Percentiles rank a stretch among this genome's conserved stretches.
Evolutionary conservation across 306 rosid genomes (phyloP).

Genomic region (Castanea crenata): DNA sequence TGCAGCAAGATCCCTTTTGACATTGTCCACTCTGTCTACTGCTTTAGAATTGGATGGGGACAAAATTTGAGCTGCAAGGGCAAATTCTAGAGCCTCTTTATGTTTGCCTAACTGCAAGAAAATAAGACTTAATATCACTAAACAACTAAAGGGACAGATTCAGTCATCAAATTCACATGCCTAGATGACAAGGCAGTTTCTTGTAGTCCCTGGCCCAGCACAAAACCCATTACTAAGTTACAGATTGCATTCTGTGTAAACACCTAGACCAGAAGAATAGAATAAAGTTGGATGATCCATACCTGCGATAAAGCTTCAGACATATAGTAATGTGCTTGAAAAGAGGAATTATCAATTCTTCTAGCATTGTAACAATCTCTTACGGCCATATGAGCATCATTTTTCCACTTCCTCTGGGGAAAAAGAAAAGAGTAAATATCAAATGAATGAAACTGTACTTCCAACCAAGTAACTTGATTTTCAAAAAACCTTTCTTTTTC

Average conservation of each 20-base stretch:
- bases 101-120: slow-evolving; percentile 74
- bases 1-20: slow-evolving; percentile 71
- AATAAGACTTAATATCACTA: slow-evolving; percentile 17
- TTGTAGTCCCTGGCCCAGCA: neutral
- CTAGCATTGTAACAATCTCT: slow-evolving; percentile 84
- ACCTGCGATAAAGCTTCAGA: slow-evolving; percentile 94
- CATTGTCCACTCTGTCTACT: slow-evolving; percentile 66
- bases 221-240: neutral
- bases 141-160: slow-evolving; percentile 17
- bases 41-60: slow-evolving; percentile 70
- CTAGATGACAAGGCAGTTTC: neutral
- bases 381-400: slow-evolving; percentile 87
- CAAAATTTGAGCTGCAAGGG: slow-evolving; percentile 57
- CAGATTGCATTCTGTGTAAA: neutral
- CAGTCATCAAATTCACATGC: slow-evolving; percentile 13
- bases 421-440: slow-evolving; percentile 1
- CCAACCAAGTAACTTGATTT: slow-evolving; percentile 22
- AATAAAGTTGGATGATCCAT: neutral
- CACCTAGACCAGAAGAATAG: neutral
- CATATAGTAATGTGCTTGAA: slow-evolving; percentile 60
- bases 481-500: slow-evolving; percentile 41
- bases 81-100: slow-evolving; percentile 86
- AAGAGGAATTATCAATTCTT: slow-evolving; percentile 56
- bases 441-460: slow-evolving; percentile 7
- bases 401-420: slow-evolving; percentile 93